Conservation (phyloP, 1,139 yeast genomes). For the Pichiaceae sp. region DNA sequence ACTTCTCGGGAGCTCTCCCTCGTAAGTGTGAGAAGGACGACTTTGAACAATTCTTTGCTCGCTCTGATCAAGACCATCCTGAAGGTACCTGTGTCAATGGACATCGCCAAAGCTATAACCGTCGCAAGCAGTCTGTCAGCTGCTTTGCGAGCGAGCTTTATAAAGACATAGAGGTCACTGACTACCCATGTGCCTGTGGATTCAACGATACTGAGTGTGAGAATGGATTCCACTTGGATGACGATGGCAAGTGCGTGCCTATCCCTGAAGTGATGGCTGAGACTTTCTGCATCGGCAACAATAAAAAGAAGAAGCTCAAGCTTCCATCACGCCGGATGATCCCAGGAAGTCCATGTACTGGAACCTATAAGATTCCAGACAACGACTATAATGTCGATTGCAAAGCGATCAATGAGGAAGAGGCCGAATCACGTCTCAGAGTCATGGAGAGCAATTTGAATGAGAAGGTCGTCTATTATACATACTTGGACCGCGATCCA, state of each 20-base stretch:
- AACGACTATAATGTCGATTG: constrained; percentile 19
- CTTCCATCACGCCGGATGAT: constrained; percentile 16
- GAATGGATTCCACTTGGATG: constrained; percentile 40
- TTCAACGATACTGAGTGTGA: constrained; percentile 69
- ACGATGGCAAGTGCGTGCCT: constrained; percentile 48
- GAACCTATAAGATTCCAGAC: constrained; percentile 17
- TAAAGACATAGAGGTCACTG: constrained; percentile 48
- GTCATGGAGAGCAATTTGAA: constrained; percentile 9
- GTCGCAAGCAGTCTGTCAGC: constrained; percentile 62
- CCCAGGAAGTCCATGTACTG: constrained; percentile 20
- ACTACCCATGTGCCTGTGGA: constrained; percentile 60
- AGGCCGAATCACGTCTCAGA: constrained; percentile 10
- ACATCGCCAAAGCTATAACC: constrained; percentile 52
- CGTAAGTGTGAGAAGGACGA: constrained; percentile 47
- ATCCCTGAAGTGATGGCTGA: constrained; percentile 21
- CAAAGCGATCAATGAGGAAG: constrained; percentile 8
- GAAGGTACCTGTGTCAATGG: constrained; percentile 68
- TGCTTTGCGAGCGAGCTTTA: constrained; percentile 61
- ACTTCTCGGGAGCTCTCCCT: constrained; percentile 49
- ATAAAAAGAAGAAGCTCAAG: constrained; percentile 10
- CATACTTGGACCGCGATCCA: constrained; percentile 31
- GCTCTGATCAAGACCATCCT: constrained; percentile 35
- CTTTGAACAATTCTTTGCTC: constrained; percentile 62
- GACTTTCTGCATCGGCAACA: constrained; percentile 13
- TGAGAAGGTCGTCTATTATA: constrained; percentile 41